These are phyloP conservation scores for Brassica nigra DNA, from an alignment of 345 rosid genomes.

Conservation along the genomic window DNA sequence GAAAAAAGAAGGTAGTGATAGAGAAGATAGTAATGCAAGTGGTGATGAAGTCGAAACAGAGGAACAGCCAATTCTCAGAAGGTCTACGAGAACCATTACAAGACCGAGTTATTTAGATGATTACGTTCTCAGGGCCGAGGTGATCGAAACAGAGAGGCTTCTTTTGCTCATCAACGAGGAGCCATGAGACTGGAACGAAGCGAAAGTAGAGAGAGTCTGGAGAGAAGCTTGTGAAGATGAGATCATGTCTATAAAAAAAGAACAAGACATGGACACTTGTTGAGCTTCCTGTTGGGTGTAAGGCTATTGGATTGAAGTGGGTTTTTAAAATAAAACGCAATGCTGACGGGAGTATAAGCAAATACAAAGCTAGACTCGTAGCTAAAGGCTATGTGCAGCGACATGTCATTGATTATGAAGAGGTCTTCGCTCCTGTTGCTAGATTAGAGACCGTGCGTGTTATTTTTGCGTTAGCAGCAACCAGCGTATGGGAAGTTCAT, in stretches of 20 bases:
- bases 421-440: background rate
- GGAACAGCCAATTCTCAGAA: no score
- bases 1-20: no score
- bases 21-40: no score
- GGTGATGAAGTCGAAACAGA: no score
- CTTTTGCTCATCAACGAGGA: background rate
- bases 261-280: background rate
- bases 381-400: background rate
- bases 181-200: background rate
- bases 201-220: background rate
- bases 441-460: background rate
- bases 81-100: no score
- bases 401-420: background rate
- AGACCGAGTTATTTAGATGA: background rate
- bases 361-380: background rate
- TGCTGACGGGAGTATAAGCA: background rate
- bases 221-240: background rate
- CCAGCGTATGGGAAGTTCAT: background rate
- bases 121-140: background rate
- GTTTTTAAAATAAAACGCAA: no score
- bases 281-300: background rate
- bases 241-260: background rate
- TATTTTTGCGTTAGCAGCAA: background rate
- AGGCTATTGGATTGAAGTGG: background rate
- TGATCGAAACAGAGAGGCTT: background rate